These are phyloP conservation scores for Colletotrichum sp. DNA, from an alignment of 2,329 filamentous ascomycete genomes.

Conservation along the genomic window DNA sequence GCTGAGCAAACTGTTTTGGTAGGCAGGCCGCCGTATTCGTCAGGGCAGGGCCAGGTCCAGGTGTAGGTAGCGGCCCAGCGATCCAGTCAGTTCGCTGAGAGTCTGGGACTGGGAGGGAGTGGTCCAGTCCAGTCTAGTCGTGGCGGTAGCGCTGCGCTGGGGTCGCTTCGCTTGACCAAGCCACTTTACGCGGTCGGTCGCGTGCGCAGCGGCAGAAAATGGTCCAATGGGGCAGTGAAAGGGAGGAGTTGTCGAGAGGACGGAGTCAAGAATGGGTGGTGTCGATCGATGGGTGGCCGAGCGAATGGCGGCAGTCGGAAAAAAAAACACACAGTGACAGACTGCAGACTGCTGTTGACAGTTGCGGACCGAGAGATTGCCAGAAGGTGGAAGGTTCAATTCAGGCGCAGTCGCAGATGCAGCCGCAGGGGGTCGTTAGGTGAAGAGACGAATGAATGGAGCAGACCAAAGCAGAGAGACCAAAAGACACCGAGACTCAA, in stretches of 20 bases:
- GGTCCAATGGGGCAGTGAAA: constrained; percentile 2
- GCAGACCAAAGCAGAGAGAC: neutral
- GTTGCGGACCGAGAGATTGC: neutral
- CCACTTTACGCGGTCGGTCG: constrained; percentile 22
- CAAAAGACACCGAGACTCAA: neutral
- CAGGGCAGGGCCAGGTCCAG: neutral
- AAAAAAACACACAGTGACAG: neutral
- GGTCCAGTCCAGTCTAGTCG: neutral
- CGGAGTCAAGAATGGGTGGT: neutral
- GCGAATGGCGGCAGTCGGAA: neutral
- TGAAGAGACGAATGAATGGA: neutral
- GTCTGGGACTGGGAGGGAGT: neutral
- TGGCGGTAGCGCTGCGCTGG: constrained; percentile 18
- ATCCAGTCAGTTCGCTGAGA: neutral
- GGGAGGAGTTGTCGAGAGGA: neutral
- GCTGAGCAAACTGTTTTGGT: constrained; percentile 5
- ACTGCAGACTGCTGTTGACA: neutral
- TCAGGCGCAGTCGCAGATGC: neutral
- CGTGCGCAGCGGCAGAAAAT: constrained; percentile 12
- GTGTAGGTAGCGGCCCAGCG: neutral
- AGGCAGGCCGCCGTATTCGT: constrained; percentile 15
- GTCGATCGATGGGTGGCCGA: neutral
- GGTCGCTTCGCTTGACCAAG: constrained; percentile 19
- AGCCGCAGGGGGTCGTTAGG: neutral
- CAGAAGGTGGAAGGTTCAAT: neutral